Conservation (phyloP, 495 filamentous ascomycete species). For the Penicillium macrosclerotiorum region DNA sequence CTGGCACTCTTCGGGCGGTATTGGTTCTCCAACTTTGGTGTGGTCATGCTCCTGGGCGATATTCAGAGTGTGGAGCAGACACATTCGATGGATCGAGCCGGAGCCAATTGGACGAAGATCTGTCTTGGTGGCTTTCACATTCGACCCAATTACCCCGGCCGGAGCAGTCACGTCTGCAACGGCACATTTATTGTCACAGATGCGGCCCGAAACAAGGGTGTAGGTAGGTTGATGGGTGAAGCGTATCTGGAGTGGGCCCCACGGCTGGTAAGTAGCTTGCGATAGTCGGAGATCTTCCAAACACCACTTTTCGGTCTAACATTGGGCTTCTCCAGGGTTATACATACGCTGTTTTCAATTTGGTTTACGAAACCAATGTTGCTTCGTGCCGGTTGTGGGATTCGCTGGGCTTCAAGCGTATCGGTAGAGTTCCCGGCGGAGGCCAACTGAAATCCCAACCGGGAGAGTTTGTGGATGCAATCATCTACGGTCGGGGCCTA, state of each 20-base stretch:
- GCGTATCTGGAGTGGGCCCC: conserved; percentile 93
- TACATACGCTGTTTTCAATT: conserved; percentile 94
- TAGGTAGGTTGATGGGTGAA: conserved; percentile 91
- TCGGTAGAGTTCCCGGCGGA: conserved; percentile 85
- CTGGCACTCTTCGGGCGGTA: conserved; percentile 76
- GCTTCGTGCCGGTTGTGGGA: conserved; percentile 97
- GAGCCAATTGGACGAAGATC: conserved; percentile 76
- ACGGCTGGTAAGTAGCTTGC: conserved; percentile 58
- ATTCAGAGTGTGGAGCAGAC: conserved; percentile 65
- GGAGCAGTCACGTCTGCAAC: conserved; percentile 95
- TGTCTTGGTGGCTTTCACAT: conserved; percentile 96
- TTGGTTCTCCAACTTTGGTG: conserved; percentile 95
- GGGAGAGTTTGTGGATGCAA: conserved; percentile 82
- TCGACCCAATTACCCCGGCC: conserved; percentile 95
- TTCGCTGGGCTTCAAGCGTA: conserved; percentile 94
- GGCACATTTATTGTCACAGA: conserved; percentile 93
- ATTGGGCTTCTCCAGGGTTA: conserved; percentile 60
- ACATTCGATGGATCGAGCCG: conserved; percentile 48
- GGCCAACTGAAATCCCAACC: conserved; percentile 82
- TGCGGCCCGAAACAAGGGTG: conserved; percentile 82
- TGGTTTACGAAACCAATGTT: conserved; percentile 97
- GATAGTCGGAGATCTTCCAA: no score
- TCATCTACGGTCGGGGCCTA: conserved; percentile 92
- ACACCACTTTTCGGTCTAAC: no score
- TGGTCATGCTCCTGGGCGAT: conserved; percentile 87